Base-by-base conservation (phyloP, 352 stramenopile genomes). In the Hyaloperonospora brassicae region DNA sequence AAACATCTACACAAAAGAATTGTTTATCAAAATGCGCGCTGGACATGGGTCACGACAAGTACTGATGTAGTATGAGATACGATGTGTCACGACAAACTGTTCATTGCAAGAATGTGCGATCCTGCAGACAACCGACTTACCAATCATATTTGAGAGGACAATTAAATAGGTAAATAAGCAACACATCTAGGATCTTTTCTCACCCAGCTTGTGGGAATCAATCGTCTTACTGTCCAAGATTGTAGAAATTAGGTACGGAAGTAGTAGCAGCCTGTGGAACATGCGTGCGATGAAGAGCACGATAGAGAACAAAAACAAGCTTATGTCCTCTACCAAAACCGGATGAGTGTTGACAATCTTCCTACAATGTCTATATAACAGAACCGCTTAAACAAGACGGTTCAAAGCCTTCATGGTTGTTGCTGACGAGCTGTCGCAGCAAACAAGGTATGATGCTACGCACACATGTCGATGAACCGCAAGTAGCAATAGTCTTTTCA, bases 331-430 rank as follows among this genome's bases (percentile, higher is more conserved):
- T 25, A 46, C 54, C 13, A 35, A 13, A 34, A 46, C 40, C 9
- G 61, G 22, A 65, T 27, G n/a, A 43, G 57, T 1, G 59, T 68
- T 9, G n/a, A n/a, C n/a, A n/a, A n/a, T n/a, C n/a, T n/a, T n/a
- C n/a, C n/a, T 61, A 46, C 0, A 62, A 64, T n/a, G 61, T 70
- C 47, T 73, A 62, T 13, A 64, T 68, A 36, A 67, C 61, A 1
- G 66, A 50, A 25, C 50, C 68, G 41, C 50, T 53, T 13, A 49
- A n/a, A 5, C 68, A 50, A n/a, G 56, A 67, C 11, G 61, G 0
- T 59, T 47, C 27, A 49, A 70, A 54, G 54, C 23, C 27, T 64
- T 61, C 6, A 47, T 59, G 17, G 51, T 53, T 12, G 49, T 42
- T 17, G 55, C 68, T 3, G 36, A 42, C 10, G 21, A 42, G 36